A percentile compares a stretch with the other conserved stretches of the same genome.
phyloP scores from a whole-genome alignment of 2,329 filamentous ascomycete genomes.

The Ascochyta fabae region DNA sequence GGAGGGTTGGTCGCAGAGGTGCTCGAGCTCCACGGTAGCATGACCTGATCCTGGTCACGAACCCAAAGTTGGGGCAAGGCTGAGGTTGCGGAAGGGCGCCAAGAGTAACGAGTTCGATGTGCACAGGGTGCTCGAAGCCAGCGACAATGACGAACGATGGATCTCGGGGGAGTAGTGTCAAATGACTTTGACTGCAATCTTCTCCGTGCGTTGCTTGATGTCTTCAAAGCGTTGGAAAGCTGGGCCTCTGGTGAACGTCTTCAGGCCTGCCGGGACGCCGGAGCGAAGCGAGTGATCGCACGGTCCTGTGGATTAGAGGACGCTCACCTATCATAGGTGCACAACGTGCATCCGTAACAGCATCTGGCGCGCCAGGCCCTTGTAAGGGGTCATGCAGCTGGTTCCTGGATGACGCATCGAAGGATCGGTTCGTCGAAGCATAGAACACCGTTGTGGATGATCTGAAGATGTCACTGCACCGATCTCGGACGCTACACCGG shows the following conservation, averaged over 20 bases:
- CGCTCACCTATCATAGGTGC: slow-evolving; percentile 30
- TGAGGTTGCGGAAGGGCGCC: slow-evolving; percentile 37
- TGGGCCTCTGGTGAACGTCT: slow-evolving; percentile 6
- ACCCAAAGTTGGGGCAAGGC: slow-evolving; percentile 48
- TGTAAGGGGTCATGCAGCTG: slow-evolving; percentile 40
- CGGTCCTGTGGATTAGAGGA: slow-evolving; percentile 19
- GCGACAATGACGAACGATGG: slow-evolving; percentile 5
- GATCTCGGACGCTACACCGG: slow-evolving; percentile 10
- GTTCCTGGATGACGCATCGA: slow-evolving; percentile 46
- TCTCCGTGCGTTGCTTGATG: slow-evolving; percentile 6
- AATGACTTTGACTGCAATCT: not conserved
- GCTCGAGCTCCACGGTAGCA: slow-evolving; percentile 40
- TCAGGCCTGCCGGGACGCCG: slow-evolving; percentile 10
- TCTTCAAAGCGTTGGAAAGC: not conserved
- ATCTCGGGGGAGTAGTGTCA: not conserved
- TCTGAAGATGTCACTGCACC: slow-evolving; percentile 16
- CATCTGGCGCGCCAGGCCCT: slow-evolving; percentile 30
- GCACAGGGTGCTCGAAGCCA: slow-evolving; percentile 23
- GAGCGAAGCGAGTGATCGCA: slow-evolving; percentile 25
- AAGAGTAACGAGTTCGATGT: slow-evolving; percentile 38
- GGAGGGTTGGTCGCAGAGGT: slow-evolving; percentile 33
- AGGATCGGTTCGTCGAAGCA: slow-evolving; percentile 13
- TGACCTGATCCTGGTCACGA: slow-evolving; percentile 34
- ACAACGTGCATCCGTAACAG: slow-evolving; percentile 23
- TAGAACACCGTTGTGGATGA: slow-evolving; percentile 9